Evolutionary conservation across 2,329 filamentous ascomycete species (phyloP).

Genomic region (Fusarium pseudonygamai): DNA sequence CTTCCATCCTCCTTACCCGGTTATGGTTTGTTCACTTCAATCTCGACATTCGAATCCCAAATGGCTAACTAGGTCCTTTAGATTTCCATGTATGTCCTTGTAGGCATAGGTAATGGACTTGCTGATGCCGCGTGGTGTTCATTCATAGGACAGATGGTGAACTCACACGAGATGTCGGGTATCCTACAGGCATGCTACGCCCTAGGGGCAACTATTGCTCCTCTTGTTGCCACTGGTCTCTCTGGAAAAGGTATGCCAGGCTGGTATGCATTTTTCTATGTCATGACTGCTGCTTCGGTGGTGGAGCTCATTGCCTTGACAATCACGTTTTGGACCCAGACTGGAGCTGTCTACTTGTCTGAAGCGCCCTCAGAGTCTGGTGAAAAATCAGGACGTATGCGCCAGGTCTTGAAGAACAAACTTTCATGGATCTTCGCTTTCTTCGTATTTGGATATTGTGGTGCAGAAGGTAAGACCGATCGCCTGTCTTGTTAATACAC

Average conservation of each 20-base stretch:
- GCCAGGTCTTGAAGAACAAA: not conserved
- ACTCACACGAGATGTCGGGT: not conserved
- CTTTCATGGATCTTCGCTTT: not conserved
- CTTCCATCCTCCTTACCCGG: not conserved
- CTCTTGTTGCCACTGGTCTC: not conserved
- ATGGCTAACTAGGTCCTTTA: not conserved
- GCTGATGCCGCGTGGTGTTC: not conserved
- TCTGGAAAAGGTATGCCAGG: not conserved
- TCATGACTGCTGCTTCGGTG: not conserved
- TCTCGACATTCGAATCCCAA: not conserved
- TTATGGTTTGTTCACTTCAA: not conserved
- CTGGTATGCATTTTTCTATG: not conserved
- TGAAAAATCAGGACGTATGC: not conserved
- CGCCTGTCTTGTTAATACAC: accelerated
- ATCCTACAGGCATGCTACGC: not conserved
- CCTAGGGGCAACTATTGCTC: not conserved
- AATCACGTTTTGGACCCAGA: not conserved
- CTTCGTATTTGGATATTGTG: not conserved
- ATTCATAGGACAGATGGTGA: not conserved
- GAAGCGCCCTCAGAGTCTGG: not conserved
- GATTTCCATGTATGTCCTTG: not conserved
- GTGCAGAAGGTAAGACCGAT: not conserved
- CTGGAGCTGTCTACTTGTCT: not conserved
- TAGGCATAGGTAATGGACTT: not conserved
- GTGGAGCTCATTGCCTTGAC: not conserved